Conservation (phyloP, 192 early-diverging fungal species). For the Dissophora ornata region DNA sequence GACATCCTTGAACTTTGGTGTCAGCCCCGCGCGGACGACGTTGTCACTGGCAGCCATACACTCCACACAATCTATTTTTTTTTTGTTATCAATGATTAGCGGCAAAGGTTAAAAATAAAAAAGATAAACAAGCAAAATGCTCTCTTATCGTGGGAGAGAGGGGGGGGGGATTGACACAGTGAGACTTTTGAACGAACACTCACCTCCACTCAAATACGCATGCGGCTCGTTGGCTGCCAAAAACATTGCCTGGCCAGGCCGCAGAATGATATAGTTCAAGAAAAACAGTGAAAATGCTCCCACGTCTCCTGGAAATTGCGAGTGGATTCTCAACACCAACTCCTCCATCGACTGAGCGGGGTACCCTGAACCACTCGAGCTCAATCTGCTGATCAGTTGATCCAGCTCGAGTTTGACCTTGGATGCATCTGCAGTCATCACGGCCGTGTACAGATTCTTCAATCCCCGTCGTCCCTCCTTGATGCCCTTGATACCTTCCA, state of each 20-base stretch:
- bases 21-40: slow-evolving; percentile 95
- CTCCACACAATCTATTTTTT: slow-evolving; percentile 87
- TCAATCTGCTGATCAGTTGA: slow-evolving; percentile 64
- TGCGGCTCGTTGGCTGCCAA: slow-evolving; percentile 97
- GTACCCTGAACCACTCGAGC: slow-evolving; percentile 8
- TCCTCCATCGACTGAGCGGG: slow-evolving; percentile 61
- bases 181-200: slow-evolving; percentile 6
- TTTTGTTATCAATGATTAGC: neutral
- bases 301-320: slow-evolving; percentile 91
- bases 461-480: slow-evolving; percentile 59
- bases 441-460: slow-evolving; percentile 64
- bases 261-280: slow-evolving; percentile 85
- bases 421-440: slow-evolving; percentile 66
- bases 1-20: slow-evolving; percentile 98
- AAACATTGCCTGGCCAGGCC: slow-evolving; percentile 91
- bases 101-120: slow-evolving; percentile 25
- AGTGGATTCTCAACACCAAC: slow-evolving; percentile 77
- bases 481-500: slow-evolving; percentile 42
- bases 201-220: slow-evolving; percentile 93
- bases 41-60: slow-evolving; percentile 99
- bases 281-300: slow-evolving; percentile 90
- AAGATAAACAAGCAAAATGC: neutral
- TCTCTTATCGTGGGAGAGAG: slow-evolving; percentile 3
- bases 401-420: slow-evolving; percentile 66
- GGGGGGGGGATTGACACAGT: no score